Percentiles rank a stretch among this genome's conserved stretches.
Conservation (phyloP, 768 basidiomycete species). For the Lentinula raphanica region DNA sequence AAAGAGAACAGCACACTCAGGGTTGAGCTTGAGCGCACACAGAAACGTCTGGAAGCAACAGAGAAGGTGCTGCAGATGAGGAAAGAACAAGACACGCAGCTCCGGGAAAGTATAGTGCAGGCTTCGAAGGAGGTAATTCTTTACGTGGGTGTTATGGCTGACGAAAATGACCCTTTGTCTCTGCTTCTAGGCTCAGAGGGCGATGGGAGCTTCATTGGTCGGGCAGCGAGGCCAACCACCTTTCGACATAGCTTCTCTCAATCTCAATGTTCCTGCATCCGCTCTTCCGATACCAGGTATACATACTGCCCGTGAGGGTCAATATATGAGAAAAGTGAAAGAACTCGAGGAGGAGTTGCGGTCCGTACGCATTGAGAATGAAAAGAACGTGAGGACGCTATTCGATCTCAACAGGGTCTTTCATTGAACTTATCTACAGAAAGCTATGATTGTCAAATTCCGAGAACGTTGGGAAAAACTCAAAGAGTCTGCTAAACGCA, state of each 20-base stretch:
- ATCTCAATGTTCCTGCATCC: slow-evolving; percentile 49
- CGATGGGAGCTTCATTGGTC: slow-evolving; percentile 64
- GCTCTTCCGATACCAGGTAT: slow-evolving; percentile 41
- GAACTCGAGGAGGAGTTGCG: slow-evolving; percentile 81
- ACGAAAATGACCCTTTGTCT: not conserved
- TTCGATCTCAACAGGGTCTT: not conserved
- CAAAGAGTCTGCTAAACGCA: slow-evolving; percentile 82
- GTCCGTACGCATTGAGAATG: slow-evolving; percentile 60
- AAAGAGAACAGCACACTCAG: slow-evolving; percentile 67
- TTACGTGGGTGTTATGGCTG: not conserved
- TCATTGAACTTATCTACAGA: slow-evolving; percentile 40
- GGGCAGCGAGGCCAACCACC: slow-evolving; percentile 39
- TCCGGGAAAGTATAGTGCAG: slow-evolving; percentile 76
- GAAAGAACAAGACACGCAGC: slow-evolving; percentile 72
- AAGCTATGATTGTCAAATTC: slow-evolving; percentile 77
- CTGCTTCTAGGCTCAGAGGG: slow-evolving; percentile 63
- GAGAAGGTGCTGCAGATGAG: slow-evolving; percentile 63
- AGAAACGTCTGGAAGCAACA: slow-evolving; percentile 52
- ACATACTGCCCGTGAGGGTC: slow-evolving; percentile 48
- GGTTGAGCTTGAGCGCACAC: slow-evolving; percentile 51
- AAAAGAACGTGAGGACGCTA: slow-evolving; percentile 61
- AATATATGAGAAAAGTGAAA: slow-evolving; percentile 58
- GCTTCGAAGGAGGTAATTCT: slow-evolving; percentile 53
- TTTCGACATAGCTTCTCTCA: slow-evolving; percentile 53
- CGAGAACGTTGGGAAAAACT: slow-evolving; percentile 87